phyloP scores from a whole-genome alignment of 441 rosid species.

The Populus hybrid region DNA sequence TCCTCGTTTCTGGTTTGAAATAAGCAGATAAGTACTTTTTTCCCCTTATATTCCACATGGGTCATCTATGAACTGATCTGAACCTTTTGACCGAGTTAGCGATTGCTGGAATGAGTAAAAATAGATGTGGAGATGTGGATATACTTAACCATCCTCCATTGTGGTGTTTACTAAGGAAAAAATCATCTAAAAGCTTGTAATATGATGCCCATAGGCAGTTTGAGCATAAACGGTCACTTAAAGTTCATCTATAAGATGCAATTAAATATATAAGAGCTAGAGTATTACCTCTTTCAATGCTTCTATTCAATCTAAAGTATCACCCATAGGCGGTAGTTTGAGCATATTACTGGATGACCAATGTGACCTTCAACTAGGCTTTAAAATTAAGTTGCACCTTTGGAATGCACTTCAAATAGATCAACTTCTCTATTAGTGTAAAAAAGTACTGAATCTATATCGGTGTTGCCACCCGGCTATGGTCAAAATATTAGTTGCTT shows the following conservation, averaged over 20 bases:
- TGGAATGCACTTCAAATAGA: neutral
- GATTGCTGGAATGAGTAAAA: neutral
- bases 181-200: neutral
- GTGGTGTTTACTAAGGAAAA: neutral
- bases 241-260: neutral
- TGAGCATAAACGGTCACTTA: neutral
- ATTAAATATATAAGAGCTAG: neutral
- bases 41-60: neutral
- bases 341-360: neutral
- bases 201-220: neutral
- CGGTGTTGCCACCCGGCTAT: neutral
- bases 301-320: slow-evolving; percentile 9
- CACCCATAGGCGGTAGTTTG: neutral
- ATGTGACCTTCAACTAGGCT: slow-evolving; percentile 1
- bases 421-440: neutral
- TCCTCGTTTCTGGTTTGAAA: neutral
- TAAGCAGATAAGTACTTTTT: neutral
- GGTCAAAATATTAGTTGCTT: neutral
- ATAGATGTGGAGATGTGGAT: neutral
- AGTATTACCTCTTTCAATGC: neutral
- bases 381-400: neutral
- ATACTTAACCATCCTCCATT: neutral
- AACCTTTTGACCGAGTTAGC: neutral
- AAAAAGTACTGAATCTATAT: neutral
- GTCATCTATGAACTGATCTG: neutral